Evolutionary conservation across 768 basidiomycete genomes (phyloP).

Genomic region (Fomitopsis pulvina): DNA sequence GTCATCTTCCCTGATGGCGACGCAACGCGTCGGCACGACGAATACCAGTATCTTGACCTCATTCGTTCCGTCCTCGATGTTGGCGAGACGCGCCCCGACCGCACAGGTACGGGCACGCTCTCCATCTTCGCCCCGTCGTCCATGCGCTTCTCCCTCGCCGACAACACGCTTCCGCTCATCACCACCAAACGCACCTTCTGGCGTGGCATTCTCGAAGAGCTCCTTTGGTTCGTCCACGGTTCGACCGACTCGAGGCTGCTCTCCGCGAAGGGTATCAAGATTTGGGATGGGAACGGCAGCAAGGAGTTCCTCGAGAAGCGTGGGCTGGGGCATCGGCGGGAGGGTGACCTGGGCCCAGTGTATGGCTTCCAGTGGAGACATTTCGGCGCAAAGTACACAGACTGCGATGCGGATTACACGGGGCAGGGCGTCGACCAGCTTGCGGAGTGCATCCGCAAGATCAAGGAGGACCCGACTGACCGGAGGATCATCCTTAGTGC

Average conservation of each 20-base stretch:
- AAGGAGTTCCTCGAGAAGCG: slow-evolving; percentile 79
- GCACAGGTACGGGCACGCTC: slow-evolving; percentile 92
- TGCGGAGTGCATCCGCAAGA: slow-evolving; percentile 82
- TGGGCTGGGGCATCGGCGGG: slow-evolving; percentile 76
- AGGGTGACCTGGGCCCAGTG: slow-evolving; percentile 93
- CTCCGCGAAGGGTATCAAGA: slow-evolving; percentile 79
- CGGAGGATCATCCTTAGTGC: slow-evolving; percentile 91
- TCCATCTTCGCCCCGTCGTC: slow-evolving; percentile 89
- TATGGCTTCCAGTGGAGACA: slow-evolving; percentile 98
- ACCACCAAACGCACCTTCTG: slow-evolving; percentile 95
- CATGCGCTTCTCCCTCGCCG: slow-evolving; percentile 80
- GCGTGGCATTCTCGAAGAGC: slow-evolving; percentile 87
- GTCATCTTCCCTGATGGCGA: neutral
- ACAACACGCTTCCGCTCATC: slow-evolving; percentile 75
- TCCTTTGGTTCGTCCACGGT: slow-evolving; percentile 91
- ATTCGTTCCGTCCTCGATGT: slow-evolving; percentile 67
- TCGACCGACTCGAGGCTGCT: slow-evolving; percentile 75
- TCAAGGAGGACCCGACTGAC: slow-evolving; percentile 89
- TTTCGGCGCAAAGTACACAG: slow-evolving; percentile 79
- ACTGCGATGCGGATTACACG: slow-evolving; percentile 69
- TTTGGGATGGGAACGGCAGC: slow-evolving; percentile 97
- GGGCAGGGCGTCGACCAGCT: slow-evolving; percentile 93
- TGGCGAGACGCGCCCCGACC: slow-evolving; percentile 79
- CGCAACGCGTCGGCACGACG: slow-evolving; percentile 50
- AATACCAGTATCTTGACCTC: slow-evolving; percentile 83